A percentile compares a stretch with the other conserved stretches of the same genome.
These are phyloP conservation scores for Mrakia gelida DNA, from an alignment of 768 basidiomycete species.

Conservation along the genomic window DNA sequence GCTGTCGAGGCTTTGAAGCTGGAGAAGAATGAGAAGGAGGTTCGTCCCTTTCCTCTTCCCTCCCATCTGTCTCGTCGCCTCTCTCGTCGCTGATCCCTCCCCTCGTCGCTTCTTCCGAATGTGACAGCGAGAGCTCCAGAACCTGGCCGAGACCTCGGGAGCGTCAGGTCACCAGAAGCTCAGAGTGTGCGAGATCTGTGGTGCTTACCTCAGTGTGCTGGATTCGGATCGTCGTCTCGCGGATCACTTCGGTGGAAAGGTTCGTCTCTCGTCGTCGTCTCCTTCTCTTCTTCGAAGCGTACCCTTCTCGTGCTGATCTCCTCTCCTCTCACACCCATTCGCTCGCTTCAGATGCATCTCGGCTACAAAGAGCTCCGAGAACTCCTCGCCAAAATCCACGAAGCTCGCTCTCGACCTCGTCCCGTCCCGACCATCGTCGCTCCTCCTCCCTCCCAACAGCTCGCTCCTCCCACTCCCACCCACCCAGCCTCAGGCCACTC, in stretches of 20 bases:
- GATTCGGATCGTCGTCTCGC: constrained; percentile 98
- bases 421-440: constrained; percentile 32
- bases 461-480: not conserved
- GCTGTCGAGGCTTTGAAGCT: constrained; percentile 96
- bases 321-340: not conserved
- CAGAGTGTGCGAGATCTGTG: constrained; percentile 99
- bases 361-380: constrained; percentile 97
- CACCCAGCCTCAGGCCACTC: not conserved
- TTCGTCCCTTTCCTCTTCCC: constrained; percentile 43
- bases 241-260: constrained; percentile 99
- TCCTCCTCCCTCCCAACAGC: not conserved
- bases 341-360: constrained; percentile 75
- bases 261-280: constrained; percentile 47
- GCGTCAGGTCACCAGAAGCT: constrained; percentile 99
- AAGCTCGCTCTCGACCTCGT: constrained; percentile 70
- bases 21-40: constrained; percentile 95
- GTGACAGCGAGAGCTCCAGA: constrained; percentile 79
- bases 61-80: constrained; percentile 33
- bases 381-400: constrained; percentile 83
- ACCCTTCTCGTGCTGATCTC: not conserved
- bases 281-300: constrained; percentile 19
- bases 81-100: constrained; percentile 10
- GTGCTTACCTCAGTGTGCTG: constrained; percentile 95
- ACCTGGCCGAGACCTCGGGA: constrained; percentile 94
- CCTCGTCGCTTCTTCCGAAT: not conserved